Conservation (phyloP, 257 asterid species). For the Anisodus acutangulus region DNA sequence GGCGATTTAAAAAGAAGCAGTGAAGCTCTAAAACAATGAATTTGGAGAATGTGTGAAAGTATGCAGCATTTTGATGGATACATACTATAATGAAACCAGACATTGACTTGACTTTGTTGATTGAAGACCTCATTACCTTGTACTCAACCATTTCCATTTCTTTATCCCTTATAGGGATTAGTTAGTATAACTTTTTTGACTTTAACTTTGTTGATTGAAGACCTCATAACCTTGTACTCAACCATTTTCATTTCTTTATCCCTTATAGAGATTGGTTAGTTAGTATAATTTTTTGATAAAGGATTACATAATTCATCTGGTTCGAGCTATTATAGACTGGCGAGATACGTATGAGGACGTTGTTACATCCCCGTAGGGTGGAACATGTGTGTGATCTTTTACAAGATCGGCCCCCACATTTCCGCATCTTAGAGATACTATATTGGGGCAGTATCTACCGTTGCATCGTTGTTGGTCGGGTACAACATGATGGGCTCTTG, state of each 20-base stretch:
- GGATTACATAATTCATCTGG: too few relatives aligned
- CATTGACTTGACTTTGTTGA: constrained; percentile 23
- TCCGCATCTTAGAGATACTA: too few relatives aligned
- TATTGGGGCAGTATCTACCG: too few relatives aligned
- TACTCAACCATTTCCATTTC: not conserved
- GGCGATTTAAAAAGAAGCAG: not conserved
- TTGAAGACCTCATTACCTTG: not conserved
- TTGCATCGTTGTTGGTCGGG: too few relatives aligned
- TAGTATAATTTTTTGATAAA: too few relatives aligned
- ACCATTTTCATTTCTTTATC: not conserved
- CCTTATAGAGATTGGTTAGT: too few relatives aligned
- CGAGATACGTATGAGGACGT: too few relatives aligned
- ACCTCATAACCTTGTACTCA: not conserved
- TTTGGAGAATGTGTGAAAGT: not conserved
- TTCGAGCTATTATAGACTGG: too few relatives aligned
- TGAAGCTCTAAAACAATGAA: not conserved
- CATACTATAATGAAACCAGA: not conserved
- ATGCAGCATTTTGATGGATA: not conserved
- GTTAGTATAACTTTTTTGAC: not conserved
- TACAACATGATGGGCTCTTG: too few relatives aligned
- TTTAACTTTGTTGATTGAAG: constrained; percentile 12
- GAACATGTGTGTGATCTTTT: too few relatives aligned
- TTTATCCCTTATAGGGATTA: not conserved
- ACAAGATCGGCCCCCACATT: too few relatives aligned
- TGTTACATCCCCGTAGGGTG: too few relatives aligned